Percentiles rank a stretch among this genome's conserved stretches.
Conservation (phyloP, 208 protist genomes). For the Crithidia fasciculata region DNA sequence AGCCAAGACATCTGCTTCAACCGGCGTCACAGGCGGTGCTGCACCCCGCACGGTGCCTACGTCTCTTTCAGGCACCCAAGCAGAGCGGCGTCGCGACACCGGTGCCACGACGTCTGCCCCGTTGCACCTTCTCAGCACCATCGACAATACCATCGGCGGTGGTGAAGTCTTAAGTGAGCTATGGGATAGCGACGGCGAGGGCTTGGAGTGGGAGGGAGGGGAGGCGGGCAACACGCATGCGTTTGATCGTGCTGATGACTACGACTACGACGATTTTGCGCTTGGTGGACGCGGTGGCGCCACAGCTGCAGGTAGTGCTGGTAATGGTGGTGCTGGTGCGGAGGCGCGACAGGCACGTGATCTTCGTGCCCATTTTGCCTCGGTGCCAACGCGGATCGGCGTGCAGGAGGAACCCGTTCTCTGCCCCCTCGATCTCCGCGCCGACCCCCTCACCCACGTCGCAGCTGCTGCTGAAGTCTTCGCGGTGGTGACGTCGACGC, state of each 20-base stretch:
- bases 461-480: constrained; percentile 42
- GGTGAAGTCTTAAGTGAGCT: neutral
- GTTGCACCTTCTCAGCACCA: no score
- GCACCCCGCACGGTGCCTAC: no score
- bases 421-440: constrained; percentile 32
- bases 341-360: neutral
- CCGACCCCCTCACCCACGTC: constrained; percentile 38
- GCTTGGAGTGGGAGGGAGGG: neutral
- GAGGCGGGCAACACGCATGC: no score
- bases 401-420: constrained; percentile 34
- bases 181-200: constrained; percentile 4
- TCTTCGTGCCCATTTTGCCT: constrained; percentile 8
- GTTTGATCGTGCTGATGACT: no score
- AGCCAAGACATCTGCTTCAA: no score
- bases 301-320: neutral
- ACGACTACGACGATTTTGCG: constrained; percentile 12
- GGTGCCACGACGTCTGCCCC: no score
- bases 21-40: no score
- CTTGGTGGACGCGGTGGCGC: constrained; percentile 1
- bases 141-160: no score
- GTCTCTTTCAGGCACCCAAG: no score
- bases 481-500: constrained; percentile 38
- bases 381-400: constrained; percentile 15
- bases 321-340: neutral
- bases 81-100: no score